phyloP scores from a whole-genome alignment of 108 stramenopile genomes.

The Cyclotella atomus region DNA sequence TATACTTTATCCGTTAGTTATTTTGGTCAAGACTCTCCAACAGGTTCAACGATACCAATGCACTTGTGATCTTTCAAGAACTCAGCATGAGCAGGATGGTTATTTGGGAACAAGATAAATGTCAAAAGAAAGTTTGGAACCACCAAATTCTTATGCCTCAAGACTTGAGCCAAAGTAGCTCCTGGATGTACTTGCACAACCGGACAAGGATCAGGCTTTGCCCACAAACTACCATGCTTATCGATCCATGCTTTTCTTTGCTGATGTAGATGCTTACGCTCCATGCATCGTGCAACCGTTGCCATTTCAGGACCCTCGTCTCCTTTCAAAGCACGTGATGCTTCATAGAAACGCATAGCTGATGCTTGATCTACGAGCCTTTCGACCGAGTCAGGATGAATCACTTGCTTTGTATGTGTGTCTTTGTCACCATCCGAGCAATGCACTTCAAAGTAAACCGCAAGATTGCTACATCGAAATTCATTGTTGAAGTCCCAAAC shows the following conservation, averaged over 20 bases:
- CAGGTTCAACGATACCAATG: constrained; percentile 65
- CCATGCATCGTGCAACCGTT: constrained; percentile 70
- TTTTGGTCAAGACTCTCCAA: background rate
- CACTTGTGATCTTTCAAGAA: constrained; percentile 85
- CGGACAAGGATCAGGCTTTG: constrained; percentile 67
- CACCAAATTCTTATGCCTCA: constrained; percentile 70
- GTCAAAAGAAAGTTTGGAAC: constrained; percentile 89
- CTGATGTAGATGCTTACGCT: constrained; percentile 78
- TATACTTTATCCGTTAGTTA: no score
- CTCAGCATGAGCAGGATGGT: constrained; percentile 83
- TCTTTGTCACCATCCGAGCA: constrained; percentile 32
- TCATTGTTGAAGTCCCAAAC: constrained; percentile 91
- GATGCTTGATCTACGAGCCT: constrained; percentile 67
- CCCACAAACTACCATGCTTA: constrained; percentile 78
- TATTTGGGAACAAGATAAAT: constrained; percentile 77
- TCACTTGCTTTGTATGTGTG: constrained; percentile 20
- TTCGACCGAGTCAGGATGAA: constrained; percentile 85
- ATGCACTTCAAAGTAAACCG: constrained; percentile 89
- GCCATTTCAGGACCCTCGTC: constrained; percentile 88
- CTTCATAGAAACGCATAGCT: constrained; percentile 86
- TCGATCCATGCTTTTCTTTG: constrained; percentile 88
- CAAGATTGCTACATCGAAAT: constrained; percentile 84
- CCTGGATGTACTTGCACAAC: constrained; percentile 88
- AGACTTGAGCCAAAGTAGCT: constrained; percentile 60
- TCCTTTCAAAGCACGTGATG: constrained; percentile 85